phyloP scores from a whole-genome alignment of 192 early-diverging fungal genomes.

The Entophlyctis helioformis region DNA sequence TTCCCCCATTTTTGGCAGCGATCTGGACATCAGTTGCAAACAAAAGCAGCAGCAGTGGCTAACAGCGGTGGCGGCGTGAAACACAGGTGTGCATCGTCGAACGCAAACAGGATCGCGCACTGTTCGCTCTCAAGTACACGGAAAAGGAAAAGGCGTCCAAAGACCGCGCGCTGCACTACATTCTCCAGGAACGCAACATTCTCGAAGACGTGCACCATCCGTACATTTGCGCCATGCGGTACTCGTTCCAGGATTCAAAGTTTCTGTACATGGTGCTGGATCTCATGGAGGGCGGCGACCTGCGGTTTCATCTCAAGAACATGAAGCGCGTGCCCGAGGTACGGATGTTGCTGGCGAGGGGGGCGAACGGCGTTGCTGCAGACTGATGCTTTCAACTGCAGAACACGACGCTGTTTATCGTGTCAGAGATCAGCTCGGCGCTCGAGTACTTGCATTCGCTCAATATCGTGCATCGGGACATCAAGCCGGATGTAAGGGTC shows the following conservation, averaged over 20 bases:
- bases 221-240: conserved; percentile 50
- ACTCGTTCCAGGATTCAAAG: conserved; percentile 31
- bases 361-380: too few species aligned
- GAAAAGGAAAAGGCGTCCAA: conserved; percentile 84
- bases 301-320: conserved; percentile 24
- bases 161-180: conserved; percentile 76
- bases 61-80: background rate
- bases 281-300: conserved; percentile 31
- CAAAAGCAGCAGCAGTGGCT: background rate
- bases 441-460: conserved; percentile 58
- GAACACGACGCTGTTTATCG: conserved; percentile 2
- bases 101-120: conserved; percentile 58
- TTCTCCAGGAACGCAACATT: conserved; percentile 80
- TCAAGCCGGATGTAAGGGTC: conserved; percentile 59
- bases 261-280: conserved; percentile 35
- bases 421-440: conserved; percentile 42
- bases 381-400: too few species aligned
- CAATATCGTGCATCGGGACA: conserved; percentile 57
- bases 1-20: background rate
- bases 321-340: conserved; percentile 57
- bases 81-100: conserved; percentile 75
- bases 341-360: too few species aligned
- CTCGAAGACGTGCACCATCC: conserved; percentile 78
- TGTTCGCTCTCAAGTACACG: conserved; percentile 93
- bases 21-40: background rate